Evolutionary conservation across 495 filamentous ascomycete genomes (phyloP), one percentile per base, ranked within the genome.

Genomic region (Articulospora tetracladia): DNA sequence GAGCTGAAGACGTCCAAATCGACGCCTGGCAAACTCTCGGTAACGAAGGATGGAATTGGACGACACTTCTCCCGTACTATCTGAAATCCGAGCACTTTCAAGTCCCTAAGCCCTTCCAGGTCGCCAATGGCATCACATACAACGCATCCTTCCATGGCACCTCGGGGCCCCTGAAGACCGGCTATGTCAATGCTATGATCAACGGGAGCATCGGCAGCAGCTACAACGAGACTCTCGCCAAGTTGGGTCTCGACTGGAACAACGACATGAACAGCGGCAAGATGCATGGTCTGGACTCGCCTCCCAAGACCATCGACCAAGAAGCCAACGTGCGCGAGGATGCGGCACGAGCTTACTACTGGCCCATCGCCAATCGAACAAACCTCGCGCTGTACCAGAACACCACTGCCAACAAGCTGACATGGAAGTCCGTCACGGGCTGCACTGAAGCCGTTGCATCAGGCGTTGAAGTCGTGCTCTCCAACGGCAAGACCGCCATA

Each of bases 41-140:
- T 2, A 44, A 53, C n/a, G 2, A 24, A 36, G 57, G 57, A 6
- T 53, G 51, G 51, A 53, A 53, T 20, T 53, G 28, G 25, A 19
- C 30, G 6, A 32, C 22, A 6, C 25, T 53, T 22, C 28, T 30
- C 10, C 51, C 51, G 2, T 53, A 53, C 28, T 53, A 10, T 58
- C 68, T 60, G 67, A 78, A 72, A 69, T 79, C 73, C 57, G 69
- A 66, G 7, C 73, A 67, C 7, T 71, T 64, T 6, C 66, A 71
- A 47, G 26, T 64, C 1, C 73, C 74, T 20, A 55, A 12, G 27
- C 39, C 39, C 3, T 27, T 36, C 19, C 28, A 67, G 3, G 39
- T 70, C 19, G 66, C 64, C 0, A 39, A 23, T 7, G 22, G n/a
- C 11, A 23, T 36, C n/a, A 77, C 74, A 57, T 67, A 74, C 62